These are phyloP conservation scores for Paraleonurus japonicus DNA, from an alignment of 257 asterid species.

Conservation along the genomic window DNA sequence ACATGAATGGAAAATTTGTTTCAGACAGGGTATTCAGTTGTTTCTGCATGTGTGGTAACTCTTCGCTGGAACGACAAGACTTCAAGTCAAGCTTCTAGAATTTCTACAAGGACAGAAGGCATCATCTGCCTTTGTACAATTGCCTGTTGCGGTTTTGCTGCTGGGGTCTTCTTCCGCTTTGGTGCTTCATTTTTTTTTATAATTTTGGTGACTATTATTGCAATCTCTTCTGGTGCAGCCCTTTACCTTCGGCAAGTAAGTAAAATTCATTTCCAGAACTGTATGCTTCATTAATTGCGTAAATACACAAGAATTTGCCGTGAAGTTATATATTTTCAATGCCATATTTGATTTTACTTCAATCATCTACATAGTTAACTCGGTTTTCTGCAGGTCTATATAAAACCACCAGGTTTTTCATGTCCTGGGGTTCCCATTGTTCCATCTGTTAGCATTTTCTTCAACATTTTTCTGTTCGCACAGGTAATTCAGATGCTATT, in stretches of 20 bases:
- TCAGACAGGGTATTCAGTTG: conserved; percentile 91
- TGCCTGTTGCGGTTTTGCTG: conserved; percentile 67
- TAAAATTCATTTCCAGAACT: conserved; percentile 10
- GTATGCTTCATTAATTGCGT: background rate
- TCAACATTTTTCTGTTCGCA: conserved; percentile 87
- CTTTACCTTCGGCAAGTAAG: conserved; percentile 75
- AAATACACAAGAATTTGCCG: background rate
- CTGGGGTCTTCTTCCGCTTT: conserved; percentile 64
- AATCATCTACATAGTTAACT: background rate
- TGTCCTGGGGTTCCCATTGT: conserved; percentile 87
- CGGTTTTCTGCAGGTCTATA: conserved; percentile 44
- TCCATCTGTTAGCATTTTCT: conserved; percentile 78
- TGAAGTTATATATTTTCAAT: background rate
- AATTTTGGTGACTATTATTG: conserved; percentile 52
- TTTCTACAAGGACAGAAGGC: conserved; percentile 64
- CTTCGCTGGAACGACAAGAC: conserved; percentile 76
- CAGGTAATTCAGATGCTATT: conserved; percentile 54
- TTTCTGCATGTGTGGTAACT: conserved; percentile 78
- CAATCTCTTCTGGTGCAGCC: conserved; percentile 58
- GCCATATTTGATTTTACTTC: background rate
- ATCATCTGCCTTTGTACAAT: conserved; percentile 54
- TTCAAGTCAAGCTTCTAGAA: conserved; percentile 34
- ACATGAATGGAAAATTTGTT: conserved; percentile 18
- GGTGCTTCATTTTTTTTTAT: conserved; percentile 48
- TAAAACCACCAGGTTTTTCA: conserved; percentile 71